Base-by-base conservation (phyloP, 352 stramenopile species). In the Globisporangium canariense region DNA sequence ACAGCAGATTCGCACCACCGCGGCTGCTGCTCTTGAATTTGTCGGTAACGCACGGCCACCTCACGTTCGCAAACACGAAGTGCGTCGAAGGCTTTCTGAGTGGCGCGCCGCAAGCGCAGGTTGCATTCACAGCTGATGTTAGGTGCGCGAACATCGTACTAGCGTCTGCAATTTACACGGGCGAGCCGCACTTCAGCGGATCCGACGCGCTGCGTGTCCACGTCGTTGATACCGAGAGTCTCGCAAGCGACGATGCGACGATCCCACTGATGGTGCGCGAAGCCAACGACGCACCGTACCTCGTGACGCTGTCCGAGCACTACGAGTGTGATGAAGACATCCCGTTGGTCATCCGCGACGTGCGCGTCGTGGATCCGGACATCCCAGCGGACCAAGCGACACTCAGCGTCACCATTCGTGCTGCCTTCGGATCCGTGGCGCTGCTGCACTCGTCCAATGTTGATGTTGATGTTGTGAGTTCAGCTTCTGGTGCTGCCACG, bases 201-300 rank as follows among this genome's bases (percentile, higher is more conserved):
- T 14, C 40, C 22, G 83, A 90, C 57, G 34, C 66, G 3, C 58
- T 92, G 8, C 51, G 38, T 1, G 58, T 91, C n/a, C 58, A 50
- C 28, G 67, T 86, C 9, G 65, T 69, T 4, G 59, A 64, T 52
- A 51, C 28, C n/a, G 28, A n/a, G 46, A 62, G 18, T 16, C 16
- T 14, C 25, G 40, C 46, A 41, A 72, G 68, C 56, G 72, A 86
- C 51, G 40, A 71, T 8, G 76, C 65, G 1, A 61, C 49, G 25
- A 58, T 91, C 25, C 81, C 81, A 10, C 67, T 92, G 40, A n/a
- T 73, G 2, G 60, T 93, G 0, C 28, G 59, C 5, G 73, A 86
- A 41, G 45, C 88, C 49, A 94, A 94, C 55, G 84, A 93, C 58
- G 84, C 81, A 3, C 86, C 86, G n/a, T 91, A 62, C 62, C 86